Evolutionary conservation across 306 rosid genomes (phyloP), one percentile per base, ranked within the genome.

Genomic region (Acacia acuminata): DNA sequence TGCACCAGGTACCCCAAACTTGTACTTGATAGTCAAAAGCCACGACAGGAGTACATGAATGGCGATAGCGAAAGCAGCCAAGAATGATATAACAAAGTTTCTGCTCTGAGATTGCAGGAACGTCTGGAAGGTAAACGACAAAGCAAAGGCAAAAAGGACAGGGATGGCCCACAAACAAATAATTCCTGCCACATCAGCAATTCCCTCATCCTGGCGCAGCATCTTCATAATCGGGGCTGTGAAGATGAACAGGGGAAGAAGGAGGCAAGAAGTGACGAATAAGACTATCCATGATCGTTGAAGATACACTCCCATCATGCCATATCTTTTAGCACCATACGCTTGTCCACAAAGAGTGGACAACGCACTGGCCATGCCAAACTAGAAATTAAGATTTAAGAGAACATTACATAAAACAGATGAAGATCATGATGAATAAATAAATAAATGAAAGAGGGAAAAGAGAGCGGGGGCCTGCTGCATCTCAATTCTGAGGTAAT

Each of bases 301-400:
- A 48, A 90, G 87, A 60, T 90, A 88, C 24, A 88, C 84, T 48
- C 91, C 91, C 90, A 90, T 80, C 91, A 90, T 88, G 65, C 77
- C 73, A 81, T 86, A 79, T 73, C 86, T 86, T 38, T 55, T 77
- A 38, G 91, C 93, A 7, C 93, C 93, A 20, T 78, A 90, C 36
- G 93, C 93, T 83, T 64, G 70, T 64, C 70, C 40, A 64, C 70
- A 64, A 2, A 64, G 70, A 64, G 70, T 27, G 3, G 70, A 64
- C 45, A 89, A 76, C 0, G 91, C 93, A 77, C 84, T 90, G 3
- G 91, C 83, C 93, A 90, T 90, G 25, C 93, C 93, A 1, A 15
- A 32, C 70, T 64, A 27, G 22, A 53, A 19, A 53, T 53, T 7
- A 0, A 10, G 14, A 45, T 47, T 11, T 47, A 20, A 56, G 63